phyloP scores from a whole-genome alignment of 2,329 filamentous ascomycete genomes.

The Graphium sp. region DNA sequence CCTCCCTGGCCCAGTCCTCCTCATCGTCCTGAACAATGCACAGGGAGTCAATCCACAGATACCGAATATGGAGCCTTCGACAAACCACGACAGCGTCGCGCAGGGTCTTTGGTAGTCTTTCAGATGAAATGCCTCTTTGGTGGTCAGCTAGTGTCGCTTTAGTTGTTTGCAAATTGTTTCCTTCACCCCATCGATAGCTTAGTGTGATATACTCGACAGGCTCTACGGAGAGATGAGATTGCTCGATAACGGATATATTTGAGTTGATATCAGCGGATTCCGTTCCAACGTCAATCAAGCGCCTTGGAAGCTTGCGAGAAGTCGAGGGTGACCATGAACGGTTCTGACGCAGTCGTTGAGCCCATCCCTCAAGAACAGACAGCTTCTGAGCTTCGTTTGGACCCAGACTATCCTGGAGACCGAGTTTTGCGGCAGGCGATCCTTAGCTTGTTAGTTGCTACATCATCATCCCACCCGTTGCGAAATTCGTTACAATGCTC shows the following conservation, averaged over 20 bases:
- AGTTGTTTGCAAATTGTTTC: neutral
- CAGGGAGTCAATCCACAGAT: constrained; percentile 8
- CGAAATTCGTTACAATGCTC: too few species aligned
- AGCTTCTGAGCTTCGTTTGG: neutral
- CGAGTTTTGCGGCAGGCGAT: too few species aligned
- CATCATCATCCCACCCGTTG: too few species aligned
- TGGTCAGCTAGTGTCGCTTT: neutral
- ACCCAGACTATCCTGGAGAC: too few species aligned
- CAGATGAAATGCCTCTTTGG: neutral
- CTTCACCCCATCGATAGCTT: constrained; percentile 1
- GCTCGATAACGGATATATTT: too few species aligned
- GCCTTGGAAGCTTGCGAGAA: neutral
- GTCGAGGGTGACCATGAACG: neutral
- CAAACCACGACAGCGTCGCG: constrained; percentile 5
- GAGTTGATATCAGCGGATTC: constrained; percentile 1
- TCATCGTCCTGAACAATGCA: constrained; percentile 8
- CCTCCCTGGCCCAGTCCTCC: constrained; percentile 1
- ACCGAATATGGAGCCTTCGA: constrained; percentile 5
- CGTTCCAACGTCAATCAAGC: neutral
- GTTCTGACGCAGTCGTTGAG: neutral
- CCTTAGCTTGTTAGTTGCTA: too few species aligned
- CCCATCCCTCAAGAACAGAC: neutral
- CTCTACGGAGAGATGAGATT: too few species aligned
- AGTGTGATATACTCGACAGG: too few species aligned
- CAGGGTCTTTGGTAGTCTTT: neutral